These are phyloP conservation scores for Thalassiosira allenii DNA, from an alignment of 352 stramenopile species.

Conservation along the genomic window DNA sequence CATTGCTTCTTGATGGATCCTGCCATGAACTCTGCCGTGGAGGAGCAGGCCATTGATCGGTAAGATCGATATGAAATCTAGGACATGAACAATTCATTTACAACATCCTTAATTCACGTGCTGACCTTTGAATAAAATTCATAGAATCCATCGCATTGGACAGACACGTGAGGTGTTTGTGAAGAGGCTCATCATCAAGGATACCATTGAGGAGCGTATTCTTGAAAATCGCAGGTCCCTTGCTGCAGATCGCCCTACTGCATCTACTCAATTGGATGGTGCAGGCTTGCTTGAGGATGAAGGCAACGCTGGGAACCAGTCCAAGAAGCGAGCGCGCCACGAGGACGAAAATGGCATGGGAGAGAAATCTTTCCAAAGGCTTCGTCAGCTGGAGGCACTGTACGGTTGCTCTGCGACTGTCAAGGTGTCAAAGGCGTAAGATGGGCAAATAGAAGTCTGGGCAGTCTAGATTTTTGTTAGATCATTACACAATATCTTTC, in stretches of 20 bases:
- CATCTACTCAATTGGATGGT: conserved; percentile 16
- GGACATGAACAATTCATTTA: too few species aligned
- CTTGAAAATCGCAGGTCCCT: conserved; percentile 26
- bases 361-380: conserved; percentile 21
- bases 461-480: too few species aligned
- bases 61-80: too few species aligned
- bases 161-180: conserved; percentile 86
- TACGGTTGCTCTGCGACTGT: conserved; percentile 26
- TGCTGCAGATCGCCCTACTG: conserved; percentile 12
- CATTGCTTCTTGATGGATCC: conserved; percentile 91
- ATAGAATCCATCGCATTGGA: conserved; percentile 84
- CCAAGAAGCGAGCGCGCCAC: conserved; percentile 10
- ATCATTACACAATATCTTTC: too few species aligned
- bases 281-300: conserved; percentile 17
- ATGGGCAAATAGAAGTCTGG: too few species aligned
- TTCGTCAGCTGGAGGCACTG: conserved; percentile 15
- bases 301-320: not conserved
- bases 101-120: too few species aligned
- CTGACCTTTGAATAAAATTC: too few species aligned
- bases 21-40: conserved; percentile 89
- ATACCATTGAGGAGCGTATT: conserved; percentile 49
- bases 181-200: conserved; percentile 88
- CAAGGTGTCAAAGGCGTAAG: too few species aligned
- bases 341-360: conserved; percentile 17
- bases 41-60: conserved; percentile 89